Conservation (phyloP, 169 alveolate species). For the Toxoplasma gondii region DNA sequence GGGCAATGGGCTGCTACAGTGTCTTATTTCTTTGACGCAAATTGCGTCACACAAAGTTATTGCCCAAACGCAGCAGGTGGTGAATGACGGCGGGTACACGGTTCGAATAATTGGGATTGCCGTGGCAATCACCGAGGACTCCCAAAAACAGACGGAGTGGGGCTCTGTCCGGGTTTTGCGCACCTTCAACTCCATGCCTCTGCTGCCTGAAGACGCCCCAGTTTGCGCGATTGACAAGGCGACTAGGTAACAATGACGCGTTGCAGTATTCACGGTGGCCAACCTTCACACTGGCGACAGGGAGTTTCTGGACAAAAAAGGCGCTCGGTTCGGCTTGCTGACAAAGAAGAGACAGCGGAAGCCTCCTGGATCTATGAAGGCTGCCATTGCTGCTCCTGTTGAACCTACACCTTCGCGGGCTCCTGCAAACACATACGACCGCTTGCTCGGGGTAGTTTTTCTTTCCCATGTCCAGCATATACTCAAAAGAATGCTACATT, state of each 20-base stretch:
- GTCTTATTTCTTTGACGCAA: not conserved
- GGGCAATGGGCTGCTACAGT: not conserved
- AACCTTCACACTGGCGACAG: not conserved
- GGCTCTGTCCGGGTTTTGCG: not conserved
- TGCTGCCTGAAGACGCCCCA: constrained; percentile 24
- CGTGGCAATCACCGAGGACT: not conserved
- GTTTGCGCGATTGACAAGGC: constrained; percentile 20
- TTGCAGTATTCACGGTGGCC: not conserved
- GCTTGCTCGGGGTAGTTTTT: not conserved
- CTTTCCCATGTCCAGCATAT: not conserved
- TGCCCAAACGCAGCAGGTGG: not conserved
- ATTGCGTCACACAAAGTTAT: not conserved
- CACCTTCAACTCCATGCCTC: constrained; percentile 22
- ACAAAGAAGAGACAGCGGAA: constrained; percentile 13
- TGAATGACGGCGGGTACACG: too few relatives aligned
- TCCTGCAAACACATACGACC: not conserved
- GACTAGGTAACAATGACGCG: not conserved
- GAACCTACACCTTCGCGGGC: not conserved
- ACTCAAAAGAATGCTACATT: not conserved
- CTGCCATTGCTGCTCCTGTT: not conserved
- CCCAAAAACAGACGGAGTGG: not conserved
- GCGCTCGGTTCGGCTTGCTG: not conserved
- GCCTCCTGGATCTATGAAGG: not conserved
- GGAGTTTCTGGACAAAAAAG: not conserved
- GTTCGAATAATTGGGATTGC: not conserved